Conservation (phyloP, 768 basidiomycete genomes). For the Trametes elegans region DNA sequence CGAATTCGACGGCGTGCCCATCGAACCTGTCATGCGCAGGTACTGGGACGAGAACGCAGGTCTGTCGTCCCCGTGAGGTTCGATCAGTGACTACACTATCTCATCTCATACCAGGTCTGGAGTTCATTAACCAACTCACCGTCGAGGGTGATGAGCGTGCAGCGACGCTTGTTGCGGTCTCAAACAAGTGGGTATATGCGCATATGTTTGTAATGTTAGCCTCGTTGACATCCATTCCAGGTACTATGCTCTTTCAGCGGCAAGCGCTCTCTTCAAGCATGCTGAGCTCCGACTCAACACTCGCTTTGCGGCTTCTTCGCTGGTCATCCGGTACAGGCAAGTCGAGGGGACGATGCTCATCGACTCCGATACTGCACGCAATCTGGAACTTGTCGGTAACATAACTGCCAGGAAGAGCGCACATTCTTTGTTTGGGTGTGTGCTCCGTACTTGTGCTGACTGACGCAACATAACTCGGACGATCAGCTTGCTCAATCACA, state of each 20-base stretch:
- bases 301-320: constrained; percentile 65
- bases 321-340: constrained; percentile 72
- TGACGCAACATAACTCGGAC: background rate
- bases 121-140: constrained; percentile 75
- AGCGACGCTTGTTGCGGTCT: constrained; percentile 72
- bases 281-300: constrained; percentile 68
- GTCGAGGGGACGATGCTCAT: constrained; percentile 95
- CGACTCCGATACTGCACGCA: constrained; percentile 83
- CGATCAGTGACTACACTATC: background rate
- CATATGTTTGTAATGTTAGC: background rate
- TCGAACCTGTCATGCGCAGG: constrained; percentile 72
- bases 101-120: constrained; percentile 53
- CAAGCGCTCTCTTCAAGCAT: constrained; percentile 85
- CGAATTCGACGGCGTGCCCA: constrained; percentile 63
- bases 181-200: constrained; percentile 66
- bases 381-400: constrained; percentile 88
- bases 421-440: constrained; percentile 79
- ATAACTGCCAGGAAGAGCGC: constrained; percentile 59
- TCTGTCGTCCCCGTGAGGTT: constrained; percentile 27
- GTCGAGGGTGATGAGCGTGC: constrained; percentile 81
- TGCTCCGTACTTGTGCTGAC: background rate
- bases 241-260: constrained; percentile 86
- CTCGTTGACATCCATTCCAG: constrained; percentile 37
- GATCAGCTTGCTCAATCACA: constrained; percentile 68
- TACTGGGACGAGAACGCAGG: constrained; percentile 88